Conservation (phyloP, 2,329 filamentous ascomycete species). For the Cercospora nicotianae region DNA sequence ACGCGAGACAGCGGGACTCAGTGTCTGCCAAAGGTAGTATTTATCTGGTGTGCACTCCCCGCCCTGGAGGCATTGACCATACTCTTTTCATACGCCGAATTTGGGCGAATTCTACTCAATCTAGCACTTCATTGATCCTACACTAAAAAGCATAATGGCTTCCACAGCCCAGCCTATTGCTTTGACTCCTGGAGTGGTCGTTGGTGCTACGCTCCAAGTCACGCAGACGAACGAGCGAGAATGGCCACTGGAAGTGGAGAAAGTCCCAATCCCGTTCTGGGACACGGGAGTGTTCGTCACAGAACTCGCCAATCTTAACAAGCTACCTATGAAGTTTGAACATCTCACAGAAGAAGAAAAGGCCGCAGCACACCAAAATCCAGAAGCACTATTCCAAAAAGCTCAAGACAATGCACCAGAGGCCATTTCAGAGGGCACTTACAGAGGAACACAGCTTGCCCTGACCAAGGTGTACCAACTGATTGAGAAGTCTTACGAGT, state of each 20-base stretch:
- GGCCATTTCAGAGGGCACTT: conserved; percentile 23
- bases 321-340: conserved; percentile 17
- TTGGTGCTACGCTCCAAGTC: conserved; percentile 8
- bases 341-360: conserved; percentile 18
- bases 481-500: conserved; percentile 26
- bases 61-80: not conserved
- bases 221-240: conserved; percentile 10
- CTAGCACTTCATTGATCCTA: not conserved
- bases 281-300: conserved; percentile 26
- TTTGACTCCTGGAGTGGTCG: conserved; percentile 8
- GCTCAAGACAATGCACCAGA: conserved; percentile 19
- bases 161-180: not conserved
- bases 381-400: conserved; percentile 20
- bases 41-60: not conserved
- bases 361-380: conserved; percentile 21
- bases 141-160: not conserved
- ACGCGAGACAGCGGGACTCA: not conserved
- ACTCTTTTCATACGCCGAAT: not conserved
- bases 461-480: conserved; percentile 28
- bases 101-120: not conserved
- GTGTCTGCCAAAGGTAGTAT: not conserved
- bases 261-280: conserved; percentile 20
- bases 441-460: conserved; percentile 26
- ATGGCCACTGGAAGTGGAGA: conserved; percentile 21
- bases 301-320: conserved; percentile 19